A percentile compares a stretch with the other conserved stretches of the same genome.
Evolutionary conservation across 257 asterid species (phyloP).

Genomic region (Przewalskia tangutica): DNA sequence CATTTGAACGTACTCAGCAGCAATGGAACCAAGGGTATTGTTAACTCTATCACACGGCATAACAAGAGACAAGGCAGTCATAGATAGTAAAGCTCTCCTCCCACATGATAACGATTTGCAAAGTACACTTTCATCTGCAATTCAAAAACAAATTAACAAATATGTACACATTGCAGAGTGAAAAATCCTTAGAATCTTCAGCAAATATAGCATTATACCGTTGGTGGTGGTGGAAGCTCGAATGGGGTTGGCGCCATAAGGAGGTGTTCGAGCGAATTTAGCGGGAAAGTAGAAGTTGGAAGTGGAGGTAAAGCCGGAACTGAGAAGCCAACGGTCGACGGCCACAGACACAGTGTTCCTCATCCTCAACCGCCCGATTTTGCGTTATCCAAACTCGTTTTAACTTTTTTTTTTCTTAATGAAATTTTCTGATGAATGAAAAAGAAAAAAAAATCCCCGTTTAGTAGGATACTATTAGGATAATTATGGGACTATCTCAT

Average conservation of each 20-base stretch:
- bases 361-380: constrained; percentile 21
- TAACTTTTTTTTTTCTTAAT: too few species aligned
- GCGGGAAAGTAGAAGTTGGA: constrained; percentile 15
- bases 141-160: background rate
- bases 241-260: constrained; percentile 15
- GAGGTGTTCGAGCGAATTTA: constrained; percentile 10
- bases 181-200: background rate
- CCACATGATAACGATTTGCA: constrained; percentile 14
- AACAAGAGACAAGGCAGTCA: constrained; percentile 44
- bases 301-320: constrained; percentile 13
- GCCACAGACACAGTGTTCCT: constrained; percentile 24
- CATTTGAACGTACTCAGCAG: constrained; percentile 37
- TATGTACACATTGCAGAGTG: background rate
- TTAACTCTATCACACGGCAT: constrained; percentile 22
- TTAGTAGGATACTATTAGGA: too few species aligned
- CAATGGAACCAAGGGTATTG: constrained; percentile 12
- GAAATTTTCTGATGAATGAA: too few species aligned
- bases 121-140: constrained; percentile 12
- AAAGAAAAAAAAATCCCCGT: too few species aligned
- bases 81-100: constrained; percentile 49
- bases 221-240: constrained; percentile 19
- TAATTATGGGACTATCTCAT: too few species aligned
- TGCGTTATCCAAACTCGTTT: background rate
- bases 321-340: constrained; percentile 20
- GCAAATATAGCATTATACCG: background rate